Evolutionary conservation across 441 rosid genomes (phyloP), one percentile per base, ranked within the genome.

Genomic region (Rhodomyrtus psidioides): DNA sequence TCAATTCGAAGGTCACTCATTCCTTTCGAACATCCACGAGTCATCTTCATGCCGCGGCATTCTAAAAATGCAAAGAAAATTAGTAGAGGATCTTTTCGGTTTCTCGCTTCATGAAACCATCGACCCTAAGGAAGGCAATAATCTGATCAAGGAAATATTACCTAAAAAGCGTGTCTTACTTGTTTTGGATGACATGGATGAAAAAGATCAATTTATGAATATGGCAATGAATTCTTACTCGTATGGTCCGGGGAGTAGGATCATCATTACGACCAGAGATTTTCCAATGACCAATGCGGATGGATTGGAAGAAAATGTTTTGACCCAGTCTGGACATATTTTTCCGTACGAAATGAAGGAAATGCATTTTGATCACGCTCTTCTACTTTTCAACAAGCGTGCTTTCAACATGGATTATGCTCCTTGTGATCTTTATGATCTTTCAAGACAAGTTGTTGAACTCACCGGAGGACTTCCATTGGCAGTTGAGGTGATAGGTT

Each of bases 311-410:
- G 75, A 62, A 30, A 30, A 28, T 60, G 2, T 16, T 6, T 60
- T 4, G 2, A 30, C 3, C 0, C 23, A 5, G 21, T 60, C 19
- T 4, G 7, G 12, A 28, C 16, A 60, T 7, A 0, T 3, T 28
- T 28, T 60, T 60, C 4, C 1, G 13, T 62, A 62, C 1, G 44
- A 62, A 62, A 62, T 30, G 75, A 30, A 17, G 75, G 75, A 62
- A 16, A 30, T 62, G 13, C 24, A 30, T 62, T 62, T 62, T 62
- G 75, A 62, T 62, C 44, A 62, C 8, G 75, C 44, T 30, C 75
- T 30, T 17, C 24, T 1, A 9, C 75, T 62, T 62, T 30, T 30
- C 75, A 62, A 30, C 24, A 62, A 62, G 44, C 75, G 4, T 17
- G 75, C 44, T 30, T 30, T 30, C 75, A 30, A 17, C 44, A 62